Percentiles rank a stretch among this genome's conserved stretches.
Evolutionary conservation across 2,329 filamentous ascomycete genomes (phyloP).

Genomic region (Neopestalotiopsis clavispora): DNA sequence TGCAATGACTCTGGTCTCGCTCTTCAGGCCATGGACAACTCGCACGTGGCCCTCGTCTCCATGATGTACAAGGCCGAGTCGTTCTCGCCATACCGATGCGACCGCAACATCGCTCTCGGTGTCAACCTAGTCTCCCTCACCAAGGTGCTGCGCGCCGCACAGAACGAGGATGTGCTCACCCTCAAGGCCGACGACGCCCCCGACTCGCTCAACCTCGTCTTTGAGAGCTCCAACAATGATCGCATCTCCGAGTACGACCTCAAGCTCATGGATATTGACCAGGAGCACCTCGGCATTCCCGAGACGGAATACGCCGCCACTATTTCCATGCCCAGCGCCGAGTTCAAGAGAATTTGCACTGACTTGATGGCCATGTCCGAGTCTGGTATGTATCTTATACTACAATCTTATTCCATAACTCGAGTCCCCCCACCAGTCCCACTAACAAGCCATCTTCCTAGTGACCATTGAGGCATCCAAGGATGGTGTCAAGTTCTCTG

Average conservation of each 20-base stretch:
- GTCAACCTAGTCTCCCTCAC: conserved; percentile 96
- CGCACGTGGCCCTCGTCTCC: conserved; percentile 96
- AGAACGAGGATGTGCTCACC: conserved; percentile 92
- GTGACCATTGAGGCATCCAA: conserved; percentile 96
- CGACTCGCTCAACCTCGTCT: conserved; percentile 92
- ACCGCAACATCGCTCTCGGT: conserved; percentile 97
- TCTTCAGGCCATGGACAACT: conserved; percentile 99
- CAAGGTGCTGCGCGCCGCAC: conserved; percentile 93
- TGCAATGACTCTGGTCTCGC: conserved; percentile 99
- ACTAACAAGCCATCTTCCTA: conserved; percentile 42
- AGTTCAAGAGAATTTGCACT: conserved; percentile 94
- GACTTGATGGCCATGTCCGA: conserved; percentile 93
- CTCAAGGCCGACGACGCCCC: conserved; percentile 97
- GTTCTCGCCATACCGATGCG: conserved; percentile 95
- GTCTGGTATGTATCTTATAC: conserved; percentile 70
- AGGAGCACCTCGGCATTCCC: conserved; percentile 97
- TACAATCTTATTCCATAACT: not conserved
- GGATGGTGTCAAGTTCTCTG: conserved; percentile 95
- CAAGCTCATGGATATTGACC: conserved; percentile 99
- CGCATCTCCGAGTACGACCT: conserved; percentile 98
- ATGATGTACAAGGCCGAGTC: conserved; percentile 98
- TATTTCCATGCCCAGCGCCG: conserved; percentile 83
- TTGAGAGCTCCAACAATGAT: conserved; percentile 88
- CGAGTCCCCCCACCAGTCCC: conserved; percentile 20
- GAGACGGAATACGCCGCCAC: conserved; percentile 98